Evolutionary conservation across 1,284 basidiomycete species (phyloP).

Genomic region (Thelephora terrestris): DNA sequence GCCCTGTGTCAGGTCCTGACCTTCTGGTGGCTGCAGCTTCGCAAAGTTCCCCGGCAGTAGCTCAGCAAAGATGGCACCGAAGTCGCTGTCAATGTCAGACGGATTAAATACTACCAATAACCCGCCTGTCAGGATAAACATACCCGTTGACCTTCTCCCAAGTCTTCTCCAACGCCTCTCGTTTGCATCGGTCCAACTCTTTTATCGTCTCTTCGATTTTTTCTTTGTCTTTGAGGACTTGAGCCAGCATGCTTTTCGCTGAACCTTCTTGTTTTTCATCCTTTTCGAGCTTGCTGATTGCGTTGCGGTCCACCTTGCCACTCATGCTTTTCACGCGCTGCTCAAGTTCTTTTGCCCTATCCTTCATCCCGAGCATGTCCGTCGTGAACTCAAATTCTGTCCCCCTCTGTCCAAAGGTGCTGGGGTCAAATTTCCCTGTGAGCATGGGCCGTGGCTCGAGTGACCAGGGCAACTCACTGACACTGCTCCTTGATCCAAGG

Average conservation of each 20-base stretch:
- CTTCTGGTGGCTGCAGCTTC: conserved; percentile 89
- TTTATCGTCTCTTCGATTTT: conserved; percentile 95
- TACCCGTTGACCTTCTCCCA: conserved; percentile 94
- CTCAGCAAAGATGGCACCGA: conserved; percentile 95
- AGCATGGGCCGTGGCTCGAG: not conserved
- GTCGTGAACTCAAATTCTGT: conserved; percentile 77
- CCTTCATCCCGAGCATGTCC: conserved; percentile 58
- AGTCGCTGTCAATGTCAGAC: conserved; percentile 52
- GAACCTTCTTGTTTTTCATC: conserved; percentile 91
- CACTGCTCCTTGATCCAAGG: conserved; percentile 87
- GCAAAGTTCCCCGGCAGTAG: conserved; percentile 95
- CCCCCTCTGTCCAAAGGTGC: conserved; percentile 75
- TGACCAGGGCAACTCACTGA: conserved; percentile 41
- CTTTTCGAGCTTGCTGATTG: conserved; percentile 95
- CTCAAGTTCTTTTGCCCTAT: conserved; percentile 71
- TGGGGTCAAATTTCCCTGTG: conserved; percentile 16
- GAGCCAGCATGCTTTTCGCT: conserved; percentile 82
- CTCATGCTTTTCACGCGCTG: conserved; percentile 80
- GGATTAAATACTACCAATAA: conserved; percentile 1
- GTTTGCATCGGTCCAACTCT: conserved; percentile 91
- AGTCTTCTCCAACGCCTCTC: conserved; percentile 87
- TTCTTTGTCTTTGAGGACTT: conserved; percentile 87
- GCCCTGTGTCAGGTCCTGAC: conserved; percentile 88
- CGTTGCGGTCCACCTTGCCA: conserved; percentile 94
- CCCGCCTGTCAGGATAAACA: conserved; percentile 18